These are phyloP conservation scores for Russula abietina DNA, from an alignment of 768 basidiomycete genomes.

Conservation along the genomic window DNA sequence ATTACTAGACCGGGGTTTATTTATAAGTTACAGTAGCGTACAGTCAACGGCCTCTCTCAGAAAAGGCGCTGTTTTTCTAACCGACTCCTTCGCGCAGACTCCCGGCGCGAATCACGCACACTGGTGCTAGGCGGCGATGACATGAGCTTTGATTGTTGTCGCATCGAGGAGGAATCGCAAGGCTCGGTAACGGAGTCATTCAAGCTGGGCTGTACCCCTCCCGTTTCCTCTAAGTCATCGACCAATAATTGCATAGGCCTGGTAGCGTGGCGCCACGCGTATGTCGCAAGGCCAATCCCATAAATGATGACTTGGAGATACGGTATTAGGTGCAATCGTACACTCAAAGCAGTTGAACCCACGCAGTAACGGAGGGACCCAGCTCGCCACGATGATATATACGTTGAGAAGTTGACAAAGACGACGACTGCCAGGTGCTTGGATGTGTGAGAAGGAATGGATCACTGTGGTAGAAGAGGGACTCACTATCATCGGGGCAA, in stretches of 20 bases:
- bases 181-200: not conserved
- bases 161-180: not conserved
- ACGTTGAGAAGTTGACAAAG: slow-evolving; percentile 45
- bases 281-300: slow-evolving; percentile 37
- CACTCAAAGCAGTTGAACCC: not conserved
- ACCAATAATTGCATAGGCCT: not conserved
- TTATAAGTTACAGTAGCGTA: not conserved
- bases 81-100: slow-evolving; percentile 18
- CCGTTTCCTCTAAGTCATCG: slow-evolving; percentile 4
- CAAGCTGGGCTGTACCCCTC: not conserved
- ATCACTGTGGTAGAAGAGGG: not conserved
- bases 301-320: slow-evolving; percentile 39
- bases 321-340: slow-evolving; percentile 4
- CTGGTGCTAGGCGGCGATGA: slow-evolving; percentile 2
- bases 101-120: not conserved
- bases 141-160: not conserved
- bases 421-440: slow-evolving; percentile 38
- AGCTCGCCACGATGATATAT: slow-evolving; percentile 46
- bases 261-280: slow-evolving; percentile 34
- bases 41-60: not conserved
- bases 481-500: slow-evolving; percentile 42
- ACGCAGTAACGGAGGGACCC: slow-evolving; percentile 51
- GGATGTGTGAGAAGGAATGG: not conserved
- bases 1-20: no score
- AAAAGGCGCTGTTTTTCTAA: slow-evolving; percentile 27